phyloP scores from a whole-genome alignment of 306 rosid genomes.

The Cucurbita pepo region DNA sequence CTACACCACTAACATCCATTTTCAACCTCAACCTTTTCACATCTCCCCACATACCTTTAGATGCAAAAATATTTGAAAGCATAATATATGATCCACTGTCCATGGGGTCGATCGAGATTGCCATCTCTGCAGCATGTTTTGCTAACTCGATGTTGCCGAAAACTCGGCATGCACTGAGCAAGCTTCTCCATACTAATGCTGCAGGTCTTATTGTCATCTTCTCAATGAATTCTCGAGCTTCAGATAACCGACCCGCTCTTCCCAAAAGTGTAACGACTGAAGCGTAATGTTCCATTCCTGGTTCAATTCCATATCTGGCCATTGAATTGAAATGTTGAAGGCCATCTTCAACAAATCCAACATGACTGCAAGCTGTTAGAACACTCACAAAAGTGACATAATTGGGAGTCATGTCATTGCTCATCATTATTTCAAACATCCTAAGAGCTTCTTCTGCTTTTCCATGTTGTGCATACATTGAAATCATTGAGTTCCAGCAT shows the following conservation, averaged over 20 bases:
- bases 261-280: constrained; percentile 76
- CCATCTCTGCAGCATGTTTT: constrained; percentile 69
- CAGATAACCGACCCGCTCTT: constrained; percentile 45
- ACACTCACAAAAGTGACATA: constrained; percentile 67
- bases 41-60: constrained; percentile 77
- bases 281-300: constrained; percentile 74
- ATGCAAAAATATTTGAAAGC: constrained; percentile 79
- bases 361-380: constrained; percentile 78
- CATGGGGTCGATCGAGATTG: constrained; percentile 46
- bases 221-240: constrained; percentile 57
- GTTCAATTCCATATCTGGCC: constrained; percentile 39
- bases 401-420: constrained; percentile 41
- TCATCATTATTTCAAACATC: constrained; percentile 39
- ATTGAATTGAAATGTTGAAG: constrained; percentile 50
- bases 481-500: constrained; percentile 86
- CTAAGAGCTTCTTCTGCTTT: constrained; percentile 48
- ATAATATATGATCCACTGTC: constrained; percentile 74
- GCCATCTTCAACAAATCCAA: constrained; percentile 64
- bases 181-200: constrained; percentile 78
- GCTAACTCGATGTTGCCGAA: constrained; percentile 66
- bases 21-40: constrained; percentile 46
- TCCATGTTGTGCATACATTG: constrained; percentile 84
- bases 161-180: constrained; percentile 69
- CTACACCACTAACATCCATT: constrained; percentile 53
- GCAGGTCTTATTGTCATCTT: constrained; percentile 62